Evolutionary conservation across 2,329 filamentous ascomycete genomes (phyloP).

Genomic region (Phyllosticta citriasiana): DNA sequence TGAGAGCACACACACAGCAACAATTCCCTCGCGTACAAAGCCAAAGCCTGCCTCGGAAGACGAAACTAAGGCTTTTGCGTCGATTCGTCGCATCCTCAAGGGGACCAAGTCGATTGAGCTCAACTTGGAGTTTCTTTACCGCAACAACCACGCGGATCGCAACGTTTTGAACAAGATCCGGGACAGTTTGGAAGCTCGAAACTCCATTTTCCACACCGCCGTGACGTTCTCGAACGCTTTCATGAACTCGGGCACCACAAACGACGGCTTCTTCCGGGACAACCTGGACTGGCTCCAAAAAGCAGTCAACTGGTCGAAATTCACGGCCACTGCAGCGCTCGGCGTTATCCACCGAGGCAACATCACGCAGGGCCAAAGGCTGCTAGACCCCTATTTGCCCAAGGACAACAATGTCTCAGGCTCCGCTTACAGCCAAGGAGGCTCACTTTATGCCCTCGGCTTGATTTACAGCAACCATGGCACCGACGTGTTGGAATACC

Average conservation of each 20-base stretch:
- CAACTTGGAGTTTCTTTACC: constrained; percentile 91
- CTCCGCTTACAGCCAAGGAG: constrained; percentile 91
- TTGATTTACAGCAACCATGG: constrained; percentile 97
- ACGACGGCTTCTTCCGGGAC: constrained; percentile 96
- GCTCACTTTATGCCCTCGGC: constrained; percentile 89
- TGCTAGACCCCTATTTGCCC: constrained; percentile 89
- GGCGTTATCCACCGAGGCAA: constrained; percentile 97
- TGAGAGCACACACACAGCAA: constrained; percentile 41
- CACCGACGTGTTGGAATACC: constrained; percentile 73
- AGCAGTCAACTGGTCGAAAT: constrained; percentile 99
- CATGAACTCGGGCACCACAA: constrained; percentile 97
- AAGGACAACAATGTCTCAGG: constrained; percentile 64
- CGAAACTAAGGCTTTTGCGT: constrained; percentile 44
- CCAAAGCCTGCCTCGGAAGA: constrained; percentile 37
- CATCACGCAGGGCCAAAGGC: constrained; percentile 81
- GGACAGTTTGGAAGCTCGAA: constrained; percentile 88
- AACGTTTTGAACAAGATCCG: constrained; percentile 92
- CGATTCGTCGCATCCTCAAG: constrained; percentile 57
- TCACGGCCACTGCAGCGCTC: constrained; percentile 89
- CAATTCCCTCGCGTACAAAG: constrained; percentile 33
- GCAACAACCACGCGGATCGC: constrained; percentile 87
- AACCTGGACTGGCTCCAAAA: constrained; percentile 98
- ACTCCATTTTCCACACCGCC: constrained; percentile 96
- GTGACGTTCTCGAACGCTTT: constrained; percentile 97
- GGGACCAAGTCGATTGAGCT: constrained; percentile 90